Evolutionary conservation across 192 early-diverging fungal genomes (phyloP), one percentile per base, ranked within the genome.

Genomic region (Backusella tarrabulga): DNA sequence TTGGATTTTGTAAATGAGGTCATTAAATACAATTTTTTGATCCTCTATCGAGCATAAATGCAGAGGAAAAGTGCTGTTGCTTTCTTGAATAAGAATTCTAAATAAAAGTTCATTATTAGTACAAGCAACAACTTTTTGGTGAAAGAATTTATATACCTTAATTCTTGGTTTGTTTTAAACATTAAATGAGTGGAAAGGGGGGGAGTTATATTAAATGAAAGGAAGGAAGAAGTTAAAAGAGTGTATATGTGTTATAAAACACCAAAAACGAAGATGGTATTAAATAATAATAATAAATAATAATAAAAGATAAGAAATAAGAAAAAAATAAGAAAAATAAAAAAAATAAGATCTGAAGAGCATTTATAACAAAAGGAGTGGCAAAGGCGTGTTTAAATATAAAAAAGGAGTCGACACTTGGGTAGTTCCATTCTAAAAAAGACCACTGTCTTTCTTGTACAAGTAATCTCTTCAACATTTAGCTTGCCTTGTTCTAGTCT

Each of bases 351-450:
- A 38, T 23, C 4, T 71, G 21, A 21, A 26, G 9, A 21, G 26
- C 21, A 71, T 26, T 71, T 46, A 32, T 35, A 68, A 34, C 38
- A 46, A 71, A 71, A 71, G 70, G 70, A 46, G 70, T 71, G 70
- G 70, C 70, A 71, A 71, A 71, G 54, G 54, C 54, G 54, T 60
- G 21, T 60, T 60, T 26, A 60, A 60, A 60, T 60, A 50, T 50
- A 60, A 68, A 68, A 35, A 35, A 35, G 67, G 34, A 68, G 29
- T 19, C 66, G 35, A 34, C 29, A 67, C 42, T 34, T 67, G 66
- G 32, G 12, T 34, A 44, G 69, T 71, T 44, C 23, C 40, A 44
- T 71, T 71, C 69, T 71, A 71, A 71, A 71, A 71, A 42, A 38
- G 36, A 71, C 69, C 38, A 23, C 6, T 38, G n/a, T 40, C 19